Base-by-base conservation (phyloP, 768 basidiomycete genomes). In the Suillus clintonianus region DNA sequence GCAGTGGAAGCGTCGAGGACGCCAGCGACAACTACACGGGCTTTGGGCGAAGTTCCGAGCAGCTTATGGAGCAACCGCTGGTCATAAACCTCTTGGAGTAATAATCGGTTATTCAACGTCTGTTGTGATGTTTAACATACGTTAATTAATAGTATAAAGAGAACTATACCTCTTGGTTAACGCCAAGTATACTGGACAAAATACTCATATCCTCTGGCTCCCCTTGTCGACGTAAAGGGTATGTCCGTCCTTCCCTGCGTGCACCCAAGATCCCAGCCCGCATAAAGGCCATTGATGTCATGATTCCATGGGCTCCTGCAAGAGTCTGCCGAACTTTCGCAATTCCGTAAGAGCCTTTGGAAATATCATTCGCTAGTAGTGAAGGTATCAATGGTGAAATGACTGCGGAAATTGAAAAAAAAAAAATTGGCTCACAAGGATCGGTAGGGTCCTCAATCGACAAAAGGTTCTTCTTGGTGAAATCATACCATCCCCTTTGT, bases 371-470 rank as follows among this genome's bases (percentile, higher is more conserved):
- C 24, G 88, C 95, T 98, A 10, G 17, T 9, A 22, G 71, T 2
- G 48, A 62, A 60, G 47, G 41, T 42, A 30, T 13, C 37, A 41
- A 55, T 19, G 14, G 55, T 60, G 47, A 61, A 64, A 24, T n/a
- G 32, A 19, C 32, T 14, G 50, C 47, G 42, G 36, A 34, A 54
- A 22, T 14, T 24, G 58, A 22, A 17, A 41, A 58, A 43, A n/a
- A n/a, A n/a, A n/a, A n/a, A n/a, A n/a, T n/a, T n/a, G n/a, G 84
- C 94, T 77, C 69, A 97, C 95, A 81, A 32, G 85, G 78, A 77
- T 98, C 95, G 15, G 89, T 90, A 13, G 97, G 97, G 77, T 99
- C 97, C 75, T 99, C 97, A 34, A 99, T 91, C 5, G 88, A 91
- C 54, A 99, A 78, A 67, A 91, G 77, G 34, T 81, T 78, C 15